A percentile compares a stretch with the other conserved stretches of the same genome.
Conservation (phyloP, 768 basidiomycete genomes). For the Tricholoma flavovirens region DNA sequence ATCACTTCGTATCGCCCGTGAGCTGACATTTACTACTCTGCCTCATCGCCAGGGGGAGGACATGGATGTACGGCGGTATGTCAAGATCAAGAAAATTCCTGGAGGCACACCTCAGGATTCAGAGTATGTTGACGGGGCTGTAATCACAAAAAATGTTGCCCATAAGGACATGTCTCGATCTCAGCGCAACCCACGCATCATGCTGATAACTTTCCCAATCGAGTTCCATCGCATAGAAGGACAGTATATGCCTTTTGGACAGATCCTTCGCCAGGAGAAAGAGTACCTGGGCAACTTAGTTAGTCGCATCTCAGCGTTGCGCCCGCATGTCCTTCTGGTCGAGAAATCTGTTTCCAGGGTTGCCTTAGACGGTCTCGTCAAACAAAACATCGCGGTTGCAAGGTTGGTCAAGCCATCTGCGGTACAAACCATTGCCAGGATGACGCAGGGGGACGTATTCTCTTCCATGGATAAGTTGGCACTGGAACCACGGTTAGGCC, state of each 20-base stretch:
- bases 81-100: constrained; percentile 98
- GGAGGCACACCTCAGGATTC: constrained; percentile 90
- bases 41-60: constrained; percentile 80
- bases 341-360: constrained; percentile 88
- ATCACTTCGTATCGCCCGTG: constrained; percentile 80
- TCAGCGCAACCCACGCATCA: constrained; percentile 83
- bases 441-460: constrained; percentile 93
- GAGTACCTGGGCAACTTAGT: constrained; percentile 88
- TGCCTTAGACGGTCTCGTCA: constrained; percentile 80
- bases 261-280: constrained; percentile 87
- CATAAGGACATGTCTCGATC: constrained; percentile 90
- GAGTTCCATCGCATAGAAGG: constrained; percentile 92
- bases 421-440: constrained; percentile 82
- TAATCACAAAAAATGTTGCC: constrained; percentile 96
- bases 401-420: constrained; percentile 85
- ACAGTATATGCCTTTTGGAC: constrained; percentile 89
- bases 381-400: constrained; percentile 86
- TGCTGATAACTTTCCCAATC: constrained; percentile 92
- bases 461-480: constrained; percentile 94
- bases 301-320: constrained; percentile 80
- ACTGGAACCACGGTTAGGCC: constrained; percentile 81
- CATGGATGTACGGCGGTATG: constrained; percentile 92
- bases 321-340: constrained; percentile 89
- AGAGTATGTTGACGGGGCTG: constrained; percentile 94
- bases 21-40: constrained; percentile 68